Evolutionary conservation across 768 basidiomycete species (phyloP), one percentile per base, ranked within the genome.

Genomic region (Strobilomyces echinocephalus): DNA sequence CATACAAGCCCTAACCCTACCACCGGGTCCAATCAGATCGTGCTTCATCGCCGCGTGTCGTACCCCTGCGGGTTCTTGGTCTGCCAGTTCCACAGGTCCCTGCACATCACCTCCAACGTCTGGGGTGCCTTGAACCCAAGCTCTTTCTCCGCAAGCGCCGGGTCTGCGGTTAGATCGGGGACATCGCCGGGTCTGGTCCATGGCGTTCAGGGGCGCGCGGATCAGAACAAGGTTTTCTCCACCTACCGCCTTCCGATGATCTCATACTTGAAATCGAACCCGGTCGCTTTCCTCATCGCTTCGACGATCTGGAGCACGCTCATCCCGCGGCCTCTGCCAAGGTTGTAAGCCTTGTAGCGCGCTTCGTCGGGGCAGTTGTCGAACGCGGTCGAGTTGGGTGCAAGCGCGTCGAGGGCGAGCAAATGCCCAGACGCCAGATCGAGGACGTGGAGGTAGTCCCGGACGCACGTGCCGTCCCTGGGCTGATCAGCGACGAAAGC

Each of bases 51-150:
- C 62, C 63, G 51, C 47, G 71, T 72, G 24, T 8, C 52, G 58
- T 90, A 97, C 3, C 94, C 94, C 30, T 80, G 66, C 8, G 89
- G 91, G 63, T 97, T 91, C 69, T 84, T 90, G n/a, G 83, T 84
- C 75, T 98, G 95, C 92, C 95, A 99, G 74, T 95, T 95, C 97
- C 97, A 98, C 62, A 97, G 76, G 72, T 99, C 97, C 52, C 82
- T 77, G 72, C 97, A 98, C 92, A 98, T 98, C 52, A 85, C 85
- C 57, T 93, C 87, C 42, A 99, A 78, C 61, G 84, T 78, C 63
- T 83, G 79, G 26, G 79, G 76, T 12, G 95, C 95, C 56, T 82
- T 81, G 80, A 97, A 99, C 7, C 91, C 91, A 30, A 99, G 85
- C 69, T 98, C 95, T 66, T 83, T 83, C 74, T 95, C 83, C 0